Conservation (phyloP, 108 stramenopile genomes). For the Cyclostephanos tholiformis region DNA sequence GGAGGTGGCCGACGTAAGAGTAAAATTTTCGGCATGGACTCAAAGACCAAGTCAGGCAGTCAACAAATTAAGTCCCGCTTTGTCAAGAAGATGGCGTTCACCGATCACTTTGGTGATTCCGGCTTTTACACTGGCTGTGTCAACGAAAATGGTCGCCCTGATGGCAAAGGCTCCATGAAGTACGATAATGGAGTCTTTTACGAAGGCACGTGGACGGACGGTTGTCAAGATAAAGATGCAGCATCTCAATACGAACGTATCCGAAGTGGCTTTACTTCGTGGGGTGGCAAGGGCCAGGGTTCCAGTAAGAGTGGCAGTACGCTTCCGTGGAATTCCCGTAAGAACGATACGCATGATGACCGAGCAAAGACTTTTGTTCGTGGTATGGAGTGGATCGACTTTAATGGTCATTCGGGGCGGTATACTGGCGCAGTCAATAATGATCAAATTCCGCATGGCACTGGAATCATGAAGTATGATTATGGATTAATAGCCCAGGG, state of each 20-base stretch:
- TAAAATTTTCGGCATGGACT: background rate
- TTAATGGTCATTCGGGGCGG: slow-evolving; percentile 7
- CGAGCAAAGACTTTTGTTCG: slow-evolving; percentile 5
- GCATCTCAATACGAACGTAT: slow-evolving; percentile 2
- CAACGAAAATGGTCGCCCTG: slow-evolving; percentile 11
- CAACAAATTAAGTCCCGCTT: slow-evolving; percentile 14
- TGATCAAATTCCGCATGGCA: slow-evolving; percentile 45
- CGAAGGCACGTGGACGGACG: slow-evolving; percentile 10
- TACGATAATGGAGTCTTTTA: slow-evolving; percentile 26
- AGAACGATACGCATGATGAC: background rate
- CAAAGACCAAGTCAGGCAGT: background rate
- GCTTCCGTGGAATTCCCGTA: slow-evolving; percentile 13
- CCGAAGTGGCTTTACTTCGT: slow-evolving; percentile 10
- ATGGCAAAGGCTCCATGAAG: slow-evolving; percentile 18
- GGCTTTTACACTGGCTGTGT: slow-evolving; percentile 16
- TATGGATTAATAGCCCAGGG: slow-evolving; percentile 54
- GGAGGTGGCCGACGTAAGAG: background rate
- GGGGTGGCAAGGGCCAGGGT: slow-evolving; percentile 11
- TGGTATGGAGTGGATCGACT: slow-evolving; percentile 21
- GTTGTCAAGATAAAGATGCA: slow-evolving; percentile 10
- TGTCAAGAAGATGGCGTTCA: slow-evolving; percentile 36
- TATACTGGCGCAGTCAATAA: slow-evolving; percentile 16
- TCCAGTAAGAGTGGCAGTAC: background rate
- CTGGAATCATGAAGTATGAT: slow-evolving; percentile 60
- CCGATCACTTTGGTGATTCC: slow-evolving; percentile 29